A percentile compares a stretch with the other conserved stretches of the same genome.
These are phyloP conservation scores for Microsporum audouinii DNA, from an alignment of 2,329 filamentous ascomycete genomes.

Conservation along the genomic window DNA sequence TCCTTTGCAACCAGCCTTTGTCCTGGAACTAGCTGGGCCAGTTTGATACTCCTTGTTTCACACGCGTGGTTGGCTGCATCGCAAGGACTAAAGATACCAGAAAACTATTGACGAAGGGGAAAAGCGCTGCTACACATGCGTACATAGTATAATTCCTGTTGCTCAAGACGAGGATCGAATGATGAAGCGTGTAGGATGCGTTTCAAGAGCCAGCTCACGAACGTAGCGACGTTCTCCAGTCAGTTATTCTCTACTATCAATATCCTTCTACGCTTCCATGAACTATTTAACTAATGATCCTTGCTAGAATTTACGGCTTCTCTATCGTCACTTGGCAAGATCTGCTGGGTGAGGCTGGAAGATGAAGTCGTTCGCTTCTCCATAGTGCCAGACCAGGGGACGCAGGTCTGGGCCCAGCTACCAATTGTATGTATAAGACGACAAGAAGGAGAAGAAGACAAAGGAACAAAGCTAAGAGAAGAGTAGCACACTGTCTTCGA, in stretches of 20 bases:
- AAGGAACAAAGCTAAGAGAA: not conserved
- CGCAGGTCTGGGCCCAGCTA: slow-evolving; percentile 87
- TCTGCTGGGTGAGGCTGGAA: slow-evolving; percentile 83
- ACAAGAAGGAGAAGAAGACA: not conserved
- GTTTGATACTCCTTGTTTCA: not conserved
- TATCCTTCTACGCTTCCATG: not conserved
- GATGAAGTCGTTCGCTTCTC: slow-evolving; percentile 84
- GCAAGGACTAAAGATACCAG: not conserved
- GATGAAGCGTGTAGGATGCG: slow-evolving; percentile 30
- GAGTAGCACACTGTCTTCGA: slow-evolving; percentile 76
- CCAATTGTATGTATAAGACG: slow-evolving; percentile 23
- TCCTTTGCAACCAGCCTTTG: not conserved
- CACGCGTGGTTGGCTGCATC: not conserved
- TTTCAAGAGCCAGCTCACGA: slow-evolving; percentile 43
- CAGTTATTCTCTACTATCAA: slow-evolving; percentile 16
- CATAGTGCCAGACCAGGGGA: slow-evolving; percentile 85
- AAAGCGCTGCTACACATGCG: not conserved
- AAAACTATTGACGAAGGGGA: too few relatives aligned
- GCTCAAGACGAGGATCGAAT: not conserved
- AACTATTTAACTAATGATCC: not conserved
- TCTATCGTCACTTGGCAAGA: slow-evolving; percentile 58
- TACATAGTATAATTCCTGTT: too few relatives aligned
- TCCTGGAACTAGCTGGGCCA: not conserved
- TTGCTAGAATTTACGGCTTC: slow-evolving; percentile 50
- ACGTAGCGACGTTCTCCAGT: slow-evolving; percentile 44